Evolutionary conservation across 202 grass and related monocot genomes (phyloP), one percentile per base, ranked within the genome.

Genomic region (Schoenoplectus triqueter): DNA sequence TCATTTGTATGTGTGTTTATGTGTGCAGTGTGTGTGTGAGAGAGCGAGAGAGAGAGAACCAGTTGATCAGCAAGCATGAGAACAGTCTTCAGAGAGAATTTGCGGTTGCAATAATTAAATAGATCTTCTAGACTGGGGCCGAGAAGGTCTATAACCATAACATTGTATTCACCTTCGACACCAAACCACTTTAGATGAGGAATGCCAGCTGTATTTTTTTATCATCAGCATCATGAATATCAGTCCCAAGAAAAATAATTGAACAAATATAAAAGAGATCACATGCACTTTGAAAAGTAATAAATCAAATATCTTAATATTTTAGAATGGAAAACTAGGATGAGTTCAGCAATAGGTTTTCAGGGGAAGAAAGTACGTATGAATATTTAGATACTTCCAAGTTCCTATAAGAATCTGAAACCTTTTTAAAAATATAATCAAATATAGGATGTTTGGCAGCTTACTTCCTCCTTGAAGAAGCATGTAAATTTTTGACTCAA

Each of bases 401-500:
- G 3, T 39, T 77, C 57, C 13, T 15, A 78, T 40, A 78, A 61
- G 48, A 78, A 79, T 18, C 55, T 44, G 22, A 10, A 79, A 59
- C 75, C 3, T 42, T 42, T 17, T 18, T 15, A 79, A 78, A 40
- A 6, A 78, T 18, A 60, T 10, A 61, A 61, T 62, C 5, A 79
- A 15, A 78, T 78, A 78, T 45, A 61, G 6, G 39, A 79, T 79
- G 57, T 75, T 66, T 31, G 70, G 13, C 48, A 80, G 91, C 92
- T 98, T 93, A 95, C 95, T 93, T 80, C 89, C 92, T 86, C 95
- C 95, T 31, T 98, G 92, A 73, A 98, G 91, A 91, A 95, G 91
- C 83, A 94, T 93, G 82, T 97, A 97, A 59, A 97, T 72, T 85
- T 97, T 97, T 62, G 95, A 97, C 71, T 97, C 95, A 78, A 94